Evolutionary conservation across 2,329 filamentous ascomycete genomes (phyloP), one percentile per base, ranked within the genome.

Genomic region (Epicoccum nigrum): DNA sequence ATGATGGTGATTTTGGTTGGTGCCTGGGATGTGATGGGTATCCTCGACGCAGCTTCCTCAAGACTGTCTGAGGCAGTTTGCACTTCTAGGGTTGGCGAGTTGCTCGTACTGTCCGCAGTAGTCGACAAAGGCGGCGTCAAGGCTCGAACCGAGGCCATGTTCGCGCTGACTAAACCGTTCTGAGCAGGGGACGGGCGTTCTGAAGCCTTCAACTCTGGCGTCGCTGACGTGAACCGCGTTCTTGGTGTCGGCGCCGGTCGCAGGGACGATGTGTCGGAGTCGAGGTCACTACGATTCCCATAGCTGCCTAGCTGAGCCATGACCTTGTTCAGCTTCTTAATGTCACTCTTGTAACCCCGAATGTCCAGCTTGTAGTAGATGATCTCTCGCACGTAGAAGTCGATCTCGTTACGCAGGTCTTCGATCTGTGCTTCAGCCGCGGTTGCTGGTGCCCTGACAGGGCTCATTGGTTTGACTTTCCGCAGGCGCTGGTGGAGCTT

Each of bases 301-400:
- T 60, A 63, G 30, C 43, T 61, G 25, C 62, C 58, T 27, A 65
- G 54, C n/a, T 64, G 61, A 1, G 60, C 45, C 19, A 59, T 65
- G 9, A 66, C 56, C 31, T 55, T 62, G 32, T 70, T 70, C 28
- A 72, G 55, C 41, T 70, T 72, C 47, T 67, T 72, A 46, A 73
- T 70, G 28, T 73, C 70, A 17, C 65, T 68, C 56, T 74, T 77
- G 64, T 79, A 80, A 13, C 75, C 75, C 43, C 71, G 74, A 44
- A 79, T 70, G 44, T 81, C 78, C 23, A 79, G 70, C 58, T 79
- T 80, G 66, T 78, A 79, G 41, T 77, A 70, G 19, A 79, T 74
- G 45, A 79, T 79, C 39, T 80, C 77, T n/a, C 74, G 63, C 27
- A 79, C 67, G 45, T 78, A 76, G 53, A 75, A 73, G 21, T 73